Evolutionary conservation across 1,139 yeast genomes (phyloP), one percentile per base, ranked within the genome.

Genomic region (Pneumocystis wakefieldiae): DNA sequence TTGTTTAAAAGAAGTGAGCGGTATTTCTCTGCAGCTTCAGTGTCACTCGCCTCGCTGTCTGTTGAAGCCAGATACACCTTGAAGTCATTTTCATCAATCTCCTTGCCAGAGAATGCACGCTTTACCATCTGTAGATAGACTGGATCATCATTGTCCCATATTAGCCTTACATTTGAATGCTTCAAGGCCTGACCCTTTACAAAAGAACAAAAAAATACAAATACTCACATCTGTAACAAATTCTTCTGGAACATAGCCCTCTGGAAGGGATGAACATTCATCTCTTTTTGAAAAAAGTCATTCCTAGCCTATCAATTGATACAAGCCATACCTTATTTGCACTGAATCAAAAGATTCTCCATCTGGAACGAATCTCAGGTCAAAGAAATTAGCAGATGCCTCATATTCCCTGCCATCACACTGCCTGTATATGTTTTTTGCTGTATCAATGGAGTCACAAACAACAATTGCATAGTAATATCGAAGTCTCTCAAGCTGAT

Each of bases 381-480:
- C 98, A 73, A 94, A 91, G 64, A 88, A 82, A 72, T 94, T 94
- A 24, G 98, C 96, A 0, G 97, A 90, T 14, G 96, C 86, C 74
- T 94, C 99, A 71, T 83, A 92, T 74, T 94, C 99, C 0, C 97
- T 83, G 35, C 96, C 96, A 73, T 94, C 98, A 75, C 96, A 87
- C 71, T 83, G 86, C 59, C 83, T 84, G 72, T 91, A 94, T 58
- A 94, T 89, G 59, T 77, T 76, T 69, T 83, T 80, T 0, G 97
- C 87, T 0, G 97, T 86, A 4, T 73, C 75, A 0, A 87, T 78
- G 38, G 84, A 80, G 71, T 88, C 95, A 76, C 97, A 92, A 64
- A 77, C 80, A 2, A 92, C 91, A n/a, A 94, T 85, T 0, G 97
- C 98, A 73, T 92, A 94, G 73, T 84, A 94, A 73, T 94, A 94